Evolutionary conservation across 371 early-diverging fungal species (phyloP).

Genomic region (Entomophthora muscae): DNA sequence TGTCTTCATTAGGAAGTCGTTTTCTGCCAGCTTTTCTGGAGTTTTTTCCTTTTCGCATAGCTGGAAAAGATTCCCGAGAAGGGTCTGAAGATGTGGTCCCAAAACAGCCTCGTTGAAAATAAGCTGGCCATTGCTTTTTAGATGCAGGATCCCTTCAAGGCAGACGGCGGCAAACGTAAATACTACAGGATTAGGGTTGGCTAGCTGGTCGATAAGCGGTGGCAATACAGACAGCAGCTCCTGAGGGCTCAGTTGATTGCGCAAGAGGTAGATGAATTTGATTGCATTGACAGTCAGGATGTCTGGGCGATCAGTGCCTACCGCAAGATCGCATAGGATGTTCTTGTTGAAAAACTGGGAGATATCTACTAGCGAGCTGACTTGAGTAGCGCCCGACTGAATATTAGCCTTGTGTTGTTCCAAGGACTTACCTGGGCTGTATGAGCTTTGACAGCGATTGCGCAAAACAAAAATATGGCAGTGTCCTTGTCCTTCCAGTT

Average conservation of each 20-base stretch:
- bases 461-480: slow-evolving; percentile 76
- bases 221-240: slow-evolving; percentile 61
- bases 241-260: slow-evolving; percentile 59
- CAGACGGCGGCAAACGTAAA: slow-evolving; percentile 84
- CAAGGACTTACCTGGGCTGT: slow-evolving; percentile 29
- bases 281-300: slow-evolving; percentile 87
- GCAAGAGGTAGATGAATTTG: slow-evolving; percentile 80
- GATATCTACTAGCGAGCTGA: slow-evolving; percentile 61
- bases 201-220: slow-evolving; percentile 58
- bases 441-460: slow-evolving; percentile 54
- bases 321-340: slow-evolving; percentile 63
- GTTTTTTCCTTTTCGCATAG: slow-evolving; percentile 42
- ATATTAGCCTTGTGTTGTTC: too few species aligned
- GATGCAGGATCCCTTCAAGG: slow-evolving; percentile 74
- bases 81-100: slow-evolving; percentile 36
- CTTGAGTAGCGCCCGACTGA: slow-evolving; percentile 57
- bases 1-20: slow-evolving; percentile 70
- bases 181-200: slow-evolving; percentile 61
- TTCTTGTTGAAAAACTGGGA: slow-evolving; percentile 64
- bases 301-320: slow-evolving; percentile 51
- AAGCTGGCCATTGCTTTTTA: slow-evolving; percentile 33
- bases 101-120: slow-evolving; percentile 47
- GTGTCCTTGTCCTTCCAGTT: slow-evolving; percentile 94
- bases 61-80: slow-evolving; percentile 57
- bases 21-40: slow-evolving; percentile 82